Base-by-base conservation (phyloP, 495 filamentous ascomycete genomes). In the Penicillium pancosmium region DNA sequence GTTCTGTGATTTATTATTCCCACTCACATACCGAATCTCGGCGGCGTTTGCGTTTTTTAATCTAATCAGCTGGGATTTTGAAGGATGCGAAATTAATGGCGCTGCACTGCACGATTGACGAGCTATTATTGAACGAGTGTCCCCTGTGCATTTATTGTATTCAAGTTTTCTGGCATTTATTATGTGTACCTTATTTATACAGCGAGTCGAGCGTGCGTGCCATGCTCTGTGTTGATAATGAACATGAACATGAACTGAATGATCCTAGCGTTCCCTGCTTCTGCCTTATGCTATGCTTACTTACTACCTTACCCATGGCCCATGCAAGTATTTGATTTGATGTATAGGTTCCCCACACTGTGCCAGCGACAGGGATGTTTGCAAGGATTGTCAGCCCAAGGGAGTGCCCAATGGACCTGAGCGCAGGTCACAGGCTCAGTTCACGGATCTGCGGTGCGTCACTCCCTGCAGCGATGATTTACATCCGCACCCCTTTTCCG, bases 1-100 rank as follows among this genome's bases (percentile, higher is more conserved):
- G n/a, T 44, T 44, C n/a, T 55, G 62, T 66, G 57, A 66, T 68
- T 55, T 63, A 63, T 51, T 68, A 36, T 44, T 60, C 48, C 57
- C 35, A 51, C 60, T 58, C 50, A 68, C 65, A 65, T 68, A 62
- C 56, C 41, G 49, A 57, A 33, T 59, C 48, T 65, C 59, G 41
- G 33, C 52, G 18, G 52, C 55, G 55, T 52, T 23, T 23, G 23
- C 23, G 23, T 23, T 23, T 57, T 49, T 31, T 8, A 31, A 31
- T 7, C 27, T 46, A 35, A 57, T 57, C 40, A 59, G 47, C 36
- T 58, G 40, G 40, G 50, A 38, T 48, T 21, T 52, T 44, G 50
- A 56, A 38, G 54, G 25, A 21, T 21, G 19, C 19, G 19, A 46
- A 31, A 43, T 23, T 23, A 23, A 23, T 25, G 33, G 52, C 19